Conservation (phyloP, 208 protist species). For the Giardia muris region DNA sequence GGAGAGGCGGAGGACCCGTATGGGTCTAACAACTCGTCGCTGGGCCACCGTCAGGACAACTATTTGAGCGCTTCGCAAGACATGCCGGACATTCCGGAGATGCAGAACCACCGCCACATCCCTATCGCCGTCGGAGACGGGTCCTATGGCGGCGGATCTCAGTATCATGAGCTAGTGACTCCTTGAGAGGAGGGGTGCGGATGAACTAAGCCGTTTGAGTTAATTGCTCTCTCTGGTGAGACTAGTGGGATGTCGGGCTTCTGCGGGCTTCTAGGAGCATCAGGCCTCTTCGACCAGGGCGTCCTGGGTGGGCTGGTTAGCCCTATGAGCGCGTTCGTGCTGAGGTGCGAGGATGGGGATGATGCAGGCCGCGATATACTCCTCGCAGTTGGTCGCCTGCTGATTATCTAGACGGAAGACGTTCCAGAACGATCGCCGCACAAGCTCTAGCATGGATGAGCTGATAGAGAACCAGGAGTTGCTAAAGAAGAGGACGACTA, state of each 20-base stretch:
- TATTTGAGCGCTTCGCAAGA: conserved; percentile 47
- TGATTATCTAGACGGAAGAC: not conserved
- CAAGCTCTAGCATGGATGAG: not conserved
- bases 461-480: not conserved
- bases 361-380: not conserved
- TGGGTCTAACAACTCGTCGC: no score
- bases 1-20: no score
- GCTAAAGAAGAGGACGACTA: not conserved
- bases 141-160: conserved; percentile 48
- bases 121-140: conserved; percentile 50
- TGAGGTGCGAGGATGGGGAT: not conserved
- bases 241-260: not conserved
- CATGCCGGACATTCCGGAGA: conserved; percentile 45
- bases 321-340: not conserved
- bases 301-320: not conserved
- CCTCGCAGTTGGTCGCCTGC: not conserved
- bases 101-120: conserved; percentile 39
- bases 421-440: not conserved
- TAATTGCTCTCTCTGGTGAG: not conserved
- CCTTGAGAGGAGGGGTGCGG: conserved; percentile 25
- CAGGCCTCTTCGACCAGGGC: not conserved
- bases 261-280: not conserved
- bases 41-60: no score
- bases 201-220: not conserved
- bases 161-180: conserved; percentile 39